Evolutionary conservation across 495 filamentous ascomycete species (phyloP).

Genomic region (Penicillium subrubescens): DNA sequence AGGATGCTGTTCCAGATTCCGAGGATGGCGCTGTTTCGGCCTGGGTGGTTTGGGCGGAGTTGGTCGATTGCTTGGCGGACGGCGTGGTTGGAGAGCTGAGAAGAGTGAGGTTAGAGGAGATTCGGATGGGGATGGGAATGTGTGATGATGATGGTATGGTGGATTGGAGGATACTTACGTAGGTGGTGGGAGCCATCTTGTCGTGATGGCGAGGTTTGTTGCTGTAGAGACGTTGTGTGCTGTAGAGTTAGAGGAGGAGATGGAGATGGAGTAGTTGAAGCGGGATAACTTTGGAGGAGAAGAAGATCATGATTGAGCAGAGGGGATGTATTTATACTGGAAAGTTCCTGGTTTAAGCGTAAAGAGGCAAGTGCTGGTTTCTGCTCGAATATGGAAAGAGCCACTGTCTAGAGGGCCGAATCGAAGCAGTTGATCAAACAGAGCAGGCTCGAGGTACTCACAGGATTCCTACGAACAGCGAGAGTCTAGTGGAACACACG

Average conservation of each 20-base stretch:
- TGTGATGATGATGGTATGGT: no score
- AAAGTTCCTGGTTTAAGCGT: background rate
- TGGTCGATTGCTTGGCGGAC: background rate
- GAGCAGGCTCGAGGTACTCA: background rate
- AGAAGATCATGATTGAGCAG: background rate
- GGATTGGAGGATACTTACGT: background rate
- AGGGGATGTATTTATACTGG: background rate
- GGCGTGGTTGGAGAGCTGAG: background rate
- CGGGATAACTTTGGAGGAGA: background rate
- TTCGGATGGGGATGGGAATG: background rate
- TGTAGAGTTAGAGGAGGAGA: background rate
- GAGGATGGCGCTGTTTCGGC: background rate
- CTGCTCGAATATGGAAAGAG: background rate
- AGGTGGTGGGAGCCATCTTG: background rate
- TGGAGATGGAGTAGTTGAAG: background rate
- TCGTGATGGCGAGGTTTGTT: background rate
- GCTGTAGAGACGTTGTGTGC: background rate
- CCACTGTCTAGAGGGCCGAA: background rate
- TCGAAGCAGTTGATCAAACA: background rate
- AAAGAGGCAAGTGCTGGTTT: background rate
- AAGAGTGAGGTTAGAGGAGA: background rate
- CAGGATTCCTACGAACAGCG: background rate
- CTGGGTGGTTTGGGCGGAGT: background rate
- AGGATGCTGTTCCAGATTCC: constrained; percentile 4
- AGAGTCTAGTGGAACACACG: background rate